These are phyloP conservation scores for Conoideocrella luteorostrata DNA, from an alignment of 2,329 filamentous ascomycete genomes.

Conservation along the genomic window DNA sequence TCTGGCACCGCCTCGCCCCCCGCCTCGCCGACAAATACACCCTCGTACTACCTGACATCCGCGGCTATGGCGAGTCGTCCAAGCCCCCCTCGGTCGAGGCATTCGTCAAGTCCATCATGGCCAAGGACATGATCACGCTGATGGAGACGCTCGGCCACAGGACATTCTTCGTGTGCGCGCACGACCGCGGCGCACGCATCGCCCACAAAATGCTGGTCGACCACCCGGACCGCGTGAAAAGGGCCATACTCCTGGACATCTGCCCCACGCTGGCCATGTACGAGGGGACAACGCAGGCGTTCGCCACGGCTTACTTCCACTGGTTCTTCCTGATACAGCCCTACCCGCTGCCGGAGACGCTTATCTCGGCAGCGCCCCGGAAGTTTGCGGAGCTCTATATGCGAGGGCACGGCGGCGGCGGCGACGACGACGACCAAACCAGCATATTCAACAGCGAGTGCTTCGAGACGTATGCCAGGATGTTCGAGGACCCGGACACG, in stretches of 20 bases:
- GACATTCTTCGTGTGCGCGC: constrained; percentile 43
- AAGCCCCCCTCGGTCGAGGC: constrained; percentile 30
- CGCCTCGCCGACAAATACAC: constrained; percentile 33
- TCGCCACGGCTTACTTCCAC: constrained; percentile 48
- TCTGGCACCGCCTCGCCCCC: constrained; percentile 42
- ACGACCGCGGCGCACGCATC: constrained; percentile 51
- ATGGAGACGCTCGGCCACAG: constrained; percentile 36
- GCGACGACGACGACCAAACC: constrained; percentile 27
- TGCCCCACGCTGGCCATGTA: constrained; percentile 51
- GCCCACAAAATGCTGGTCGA: constrained; percentile 48
- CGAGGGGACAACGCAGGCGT: constrained; percentile 31
- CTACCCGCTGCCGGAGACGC: constrained; percentile 42
- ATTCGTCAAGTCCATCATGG: constrained; percentile 45
- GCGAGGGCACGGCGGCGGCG: constrained; percentile 31
- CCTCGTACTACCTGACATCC: constrained; percentile 40
- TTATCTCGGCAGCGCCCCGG: constrained; percentile 32
- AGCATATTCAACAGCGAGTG: constrained; percentile 26
- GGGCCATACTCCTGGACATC: constrained; percentile 43
- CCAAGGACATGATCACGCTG: constrained; percentile 36
- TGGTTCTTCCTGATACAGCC: constrained; percentile 54
- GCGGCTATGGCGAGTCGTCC: constrained; percentile 45
- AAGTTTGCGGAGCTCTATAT: constrained; percentile 36
- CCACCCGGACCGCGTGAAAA: constrained; percentile 32
- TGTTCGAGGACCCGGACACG: constrained; percentile 31
- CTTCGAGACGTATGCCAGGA: constrained; percentile 34